Conservation (phyloP, 306 rosid genomes). For the Cicer arietinum region DNA sequence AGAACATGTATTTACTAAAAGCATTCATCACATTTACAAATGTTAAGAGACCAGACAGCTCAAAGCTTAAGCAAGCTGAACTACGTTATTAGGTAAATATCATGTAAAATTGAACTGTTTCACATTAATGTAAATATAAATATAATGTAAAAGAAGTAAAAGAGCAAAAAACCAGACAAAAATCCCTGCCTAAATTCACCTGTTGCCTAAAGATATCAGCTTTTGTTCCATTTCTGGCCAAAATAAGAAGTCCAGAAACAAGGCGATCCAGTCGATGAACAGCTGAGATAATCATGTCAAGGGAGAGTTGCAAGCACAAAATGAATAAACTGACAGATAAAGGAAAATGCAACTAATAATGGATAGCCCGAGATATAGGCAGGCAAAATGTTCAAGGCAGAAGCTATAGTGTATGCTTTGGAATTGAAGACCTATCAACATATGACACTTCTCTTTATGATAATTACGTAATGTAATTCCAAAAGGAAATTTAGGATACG, state of each 20-base stretch:
- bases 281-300: slow-evolving; percentile 68
- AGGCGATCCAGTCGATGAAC: slow-evolving; percentile 93
- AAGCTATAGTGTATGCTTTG: slow-evolving; percentile 24
- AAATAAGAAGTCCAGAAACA: slow-evolving; percentile 95
- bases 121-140: slow-evolving; percentile 18
- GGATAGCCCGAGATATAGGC: slow-evolving; percentile 14
- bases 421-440: slow-evolving; percentile 22
- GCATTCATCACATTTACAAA: slow-evolving; percentile 21
- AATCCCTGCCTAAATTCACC: slow-evolving; percentile 50
- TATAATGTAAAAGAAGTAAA: slow-evolving; percentile 4
- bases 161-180: slow-evolving; percentile 14
- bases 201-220: slow-evolving; percentile 91
- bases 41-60: slow-evolving; percentile 20
- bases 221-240: slow-evolving; percentile 86
- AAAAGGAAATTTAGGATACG: slow-evolving; percentile 70
- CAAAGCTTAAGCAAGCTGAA: slow-evolving; percentile 22
- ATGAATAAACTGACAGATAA: slow-evolving; percentile 14
- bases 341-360: slow-evolving; percentile 42
- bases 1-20: neutral
- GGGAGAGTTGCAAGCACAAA: slow-evolving; percentile 54
- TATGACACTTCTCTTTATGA: neutral
- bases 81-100: neutral
- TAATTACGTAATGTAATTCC: slow-evolving; percentile 12
- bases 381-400: slow-evolving; percentile 24
- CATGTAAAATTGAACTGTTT: slow-evolving; percentile 18